These are phyloP conservation scores for Durio zibethinus DNA, from an alignment of 345 rosid species.

Conservation along the genomic window DNA sequence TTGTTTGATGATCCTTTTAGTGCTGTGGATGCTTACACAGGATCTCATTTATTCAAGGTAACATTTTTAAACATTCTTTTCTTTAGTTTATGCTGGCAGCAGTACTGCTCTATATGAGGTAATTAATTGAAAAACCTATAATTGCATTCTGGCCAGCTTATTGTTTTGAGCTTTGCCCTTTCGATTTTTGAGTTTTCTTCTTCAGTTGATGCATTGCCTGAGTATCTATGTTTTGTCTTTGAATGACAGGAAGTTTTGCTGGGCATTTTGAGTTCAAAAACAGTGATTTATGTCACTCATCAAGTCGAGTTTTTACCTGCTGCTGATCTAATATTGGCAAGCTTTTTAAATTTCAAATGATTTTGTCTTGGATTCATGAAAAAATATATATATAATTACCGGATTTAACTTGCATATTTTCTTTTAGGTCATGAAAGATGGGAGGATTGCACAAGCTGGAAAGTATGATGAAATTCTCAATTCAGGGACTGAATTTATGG, in stretches of 20 bases:
- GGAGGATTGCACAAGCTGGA: conserved; percentile 70
- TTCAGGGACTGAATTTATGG: conserved; percentile 68
- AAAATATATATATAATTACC: not conserved
- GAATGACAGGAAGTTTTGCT: conserved; percentile 54
- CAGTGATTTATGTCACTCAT: conserved; percentile 78
- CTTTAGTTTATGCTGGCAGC: not conserved
- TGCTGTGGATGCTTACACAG: conserved; percentile 89
- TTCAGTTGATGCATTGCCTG: not conserved
- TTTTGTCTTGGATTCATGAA: not conserved
- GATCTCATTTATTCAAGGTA: conserved; percentile 79
- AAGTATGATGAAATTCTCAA: conserved; percentile 57
- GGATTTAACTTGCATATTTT: conserved; percentile 7
- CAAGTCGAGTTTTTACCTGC: conserved; percentile 81
- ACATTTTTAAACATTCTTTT: not conserved
- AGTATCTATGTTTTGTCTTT: not conserved
- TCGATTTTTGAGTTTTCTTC: not conserved
- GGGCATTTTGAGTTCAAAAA: conserved; percentile 45
- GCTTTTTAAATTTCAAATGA: conserved; percentile 16
- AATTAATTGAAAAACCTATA: not conserved
- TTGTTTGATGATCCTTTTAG: conserved; percentile 91
- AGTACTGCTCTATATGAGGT: not conserved
- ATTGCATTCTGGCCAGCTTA: not conserved
- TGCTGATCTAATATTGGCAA: conserved; percentile 73
- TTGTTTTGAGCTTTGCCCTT: not conserved
- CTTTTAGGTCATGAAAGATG: conserved; percentile 78